These are phyloP conservation scores for Sarocladium oryzae DNA, from an alignment of 2,329 filamentous ascomycete genomes.

Conservation along the genomic window DNA sequence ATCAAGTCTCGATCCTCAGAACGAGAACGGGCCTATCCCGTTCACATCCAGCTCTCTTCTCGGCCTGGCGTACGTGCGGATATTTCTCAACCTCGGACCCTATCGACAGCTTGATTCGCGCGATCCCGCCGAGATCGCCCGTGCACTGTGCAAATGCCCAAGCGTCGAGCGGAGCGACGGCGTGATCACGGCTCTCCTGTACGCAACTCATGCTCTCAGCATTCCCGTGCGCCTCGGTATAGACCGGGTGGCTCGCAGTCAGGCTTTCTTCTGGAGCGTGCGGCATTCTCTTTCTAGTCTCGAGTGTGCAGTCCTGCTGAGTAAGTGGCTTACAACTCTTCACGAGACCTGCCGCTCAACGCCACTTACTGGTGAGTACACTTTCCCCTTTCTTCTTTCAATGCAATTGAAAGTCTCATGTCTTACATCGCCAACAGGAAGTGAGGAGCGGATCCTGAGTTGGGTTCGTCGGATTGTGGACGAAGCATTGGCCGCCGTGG, in stretches of 20 bases:
- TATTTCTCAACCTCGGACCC: slow-evolving; percentile 38
- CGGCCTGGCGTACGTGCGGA: slow-evolving; percentile 38
- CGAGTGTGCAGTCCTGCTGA: slow-evolving; percentile 47
- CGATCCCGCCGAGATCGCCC: slow-evolving; percentile 32
- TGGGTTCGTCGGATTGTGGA: slow-evolving; percentile 40
- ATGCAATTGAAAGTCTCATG: background rate
- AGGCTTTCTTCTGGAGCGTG: slow-evolving; percentile 51
- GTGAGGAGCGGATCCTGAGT: slow-evolving; percentile 37
- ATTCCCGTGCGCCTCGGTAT: slow-evolving; percentile 50
- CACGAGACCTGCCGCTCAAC: slow-evolving; percentile 13
- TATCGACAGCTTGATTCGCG: slow-evolving; percentile 36
- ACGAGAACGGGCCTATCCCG: slow-evolving; percentile 32
- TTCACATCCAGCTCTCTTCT: slow-evolving; percentile 40
- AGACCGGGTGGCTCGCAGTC: slow-evolving; percentile 46
- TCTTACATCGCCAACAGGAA: slow-evolving; percentile 20
- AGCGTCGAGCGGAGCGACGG: slow-evolving; percentile 40
- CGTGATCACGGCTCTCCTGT: slow-evolving; percentile 41
- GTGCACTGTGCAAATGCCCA: slow-evolving; percentile 29
- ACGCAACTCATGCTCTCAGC: slow-evolving; percentile 47
- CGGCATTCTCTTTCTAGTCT: slow-evolving; percentile 48
- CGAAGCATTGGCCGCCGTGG: slow-evolving; percentile 33
- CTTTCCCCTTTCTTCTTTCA: too few species aligned
- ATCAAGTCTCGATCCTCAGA: slow-evolving; percentile 32
- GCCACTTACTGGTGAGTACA: slow-evolving; percentile 22
- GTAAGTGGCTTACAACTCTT: slow-evolving; percentile 38